A percentile compares a stretch with the other conserved stretches of the same genome.
Conservation (phyloP, 352 stramenopile genomes). For the Globisporangium cederbergense region DNA sequence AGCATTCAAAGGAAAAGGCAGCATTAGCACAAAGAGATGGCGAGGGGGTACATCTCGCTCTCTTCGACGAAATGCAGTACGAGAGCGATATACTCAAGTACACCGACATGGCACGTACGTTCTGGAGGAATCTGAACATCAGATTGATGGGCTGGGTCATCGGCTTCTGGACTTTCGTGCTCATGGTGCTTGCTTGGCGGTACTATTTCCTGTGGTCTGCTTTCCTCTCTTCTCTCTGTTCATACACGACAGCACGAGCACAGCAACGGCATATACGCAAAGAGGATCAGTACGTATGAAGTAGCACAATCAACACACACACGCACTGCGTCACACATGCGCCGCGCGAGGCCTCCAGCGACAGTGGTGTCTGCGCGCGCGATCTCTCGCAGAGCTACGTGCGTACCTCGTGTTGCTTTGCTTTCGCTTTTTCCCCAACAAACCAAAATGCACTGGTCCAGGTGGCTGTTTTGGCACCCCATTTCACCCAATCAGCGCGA, state of each 20-base stretch:
- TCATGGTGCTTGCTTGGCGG: constrained; percentile 52
- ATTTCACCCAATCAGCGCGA: constrained; percentile 4
- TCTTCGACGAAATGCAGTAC: neutral
- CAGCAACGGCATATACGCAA: neutral
- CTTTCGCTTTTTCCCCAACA: constrained; percentile 6
- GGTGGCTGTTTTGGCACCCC: constrained; percentile 1
- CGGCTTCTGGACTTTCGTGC: constrained; percentile 96
- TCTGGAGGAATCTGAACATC: constrained; percentile 99
- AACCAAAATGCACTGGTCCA: constrained; percentile 17
- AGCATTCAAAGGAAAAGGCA: constrained; percentile 9
- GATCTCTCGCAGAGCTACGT: constrained; percentile 1
- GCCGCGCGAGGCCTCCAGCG: neutral
- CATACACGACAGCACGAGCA: neutral
- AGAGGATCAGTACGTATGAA: neutral
- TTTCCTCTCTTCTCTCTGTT: neutral
- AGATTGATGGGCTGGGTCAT: constrained; percentile 99
- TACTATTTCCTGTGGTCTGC: constrained; percentile 2
- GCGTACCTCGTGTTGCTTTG: constrained; percentile 5
- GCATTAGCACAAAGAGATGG: neutral
- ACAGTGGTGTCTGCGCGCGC: neutral
- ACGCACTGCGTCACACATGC: neutral
- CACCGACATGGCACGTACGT: constrained; percentile 56
- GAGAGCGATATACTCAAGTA: neutral
- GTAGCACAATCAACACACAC: neutral
- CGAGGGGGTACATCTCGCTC: neutral